These are phyloP conservation scores for Fragilaria radians DNA, from an alignment of 108 stramenopile species.

Conservation along the genomic window DNA sequence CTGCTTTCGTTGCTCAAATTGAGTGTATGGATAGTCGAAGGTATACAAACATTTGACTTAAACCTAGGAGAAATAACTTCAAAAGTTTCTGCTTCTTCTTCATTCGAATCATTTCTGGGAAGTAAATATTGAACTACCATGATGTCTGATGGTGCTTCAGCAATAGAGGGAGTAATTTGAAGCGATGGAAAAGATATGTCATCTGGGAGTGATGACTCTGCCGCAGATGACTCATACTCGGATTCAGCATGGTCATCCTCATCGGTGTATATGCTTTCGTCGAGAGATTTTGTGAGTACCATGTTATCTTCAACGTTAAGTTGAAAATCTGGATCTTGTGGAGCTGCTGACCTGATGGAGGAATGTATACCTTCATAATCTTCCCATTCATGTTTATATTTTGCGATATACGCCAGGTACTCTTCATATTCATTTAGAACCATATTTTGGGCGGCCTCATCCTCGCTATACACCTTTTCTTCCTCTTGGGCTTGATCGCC, in stretches of 20 bases:
- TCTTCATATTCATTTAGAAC: conserved; percentile 54
- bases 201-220: neutral
- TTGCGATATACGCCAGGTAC: conserved; percentile 46
- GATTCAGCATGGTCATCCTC: conserved; percentile 5
- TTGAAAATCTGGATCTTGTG: conserved; percentile 6
- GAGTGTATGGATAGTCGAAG: neutral
- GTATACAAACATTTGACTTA: neutral
- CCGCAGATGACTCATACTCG: neutral
- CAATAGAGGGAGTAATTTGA: neutral
- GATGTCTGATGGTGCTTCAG: neutral
- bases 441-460: conserved; percentile 51
- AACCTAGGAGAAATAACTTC: neutral
- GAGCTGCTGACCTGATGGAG: neutral
- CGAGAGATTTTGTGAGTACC: neutral
- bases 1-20: no score
- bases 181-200: neutral
- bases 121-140: neutral
- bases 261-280: neutral
- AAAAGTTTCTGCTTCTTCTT: neutral
- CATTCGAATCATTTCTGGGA: neutral
- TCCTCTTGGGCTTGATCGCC: conserved; percentile 11
- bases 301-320: neutral
- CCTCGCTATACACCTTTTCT: conserved; percentile 41
- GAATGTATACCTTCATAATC: conserved; percentile 32
- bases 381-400: conserved; percentile 61